Evolutionary conservation across 1,284 basidiomycete species (phyloP), one percentile per base, ranked within the genome.

Genomic region (Cyathus olla): DNA sequence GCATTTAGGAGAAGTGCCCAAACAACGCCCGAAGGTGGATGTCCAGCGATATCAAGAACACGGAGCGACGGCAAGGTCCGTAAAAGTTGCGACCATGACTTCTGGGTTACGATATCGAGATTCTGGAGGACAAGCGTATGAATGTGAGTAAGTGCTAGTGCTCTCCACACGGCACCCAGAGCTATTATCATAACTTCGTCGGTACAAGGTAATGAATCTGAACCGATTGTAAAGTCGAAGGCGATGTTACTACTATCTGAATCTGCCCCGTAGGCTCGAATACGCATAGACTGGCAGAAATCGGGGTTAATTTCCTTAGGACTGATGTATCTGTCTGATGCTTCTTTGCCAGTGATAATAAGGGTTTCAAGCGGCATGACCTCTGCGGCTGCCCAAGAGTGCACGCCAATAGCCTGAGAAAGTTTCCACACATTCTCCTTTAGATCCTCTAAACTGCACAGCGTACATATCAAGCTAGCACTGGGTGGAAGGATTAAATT

Each of bases 1-100:
- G 76, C 76, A 60, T 80, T 76, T 50, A 80, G 60, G 0, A 81
- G 67, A 24, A 81, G 68, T 29, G 78, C 72, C 80, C 79, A 81
- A 6, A 72, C 66, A 19, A 81, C 62, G 11, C 80, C 80, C 8
- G 72, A 79, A 6, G 80, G 79, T 21, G 75, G 68, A 49, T 73
- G 60, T 0, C 80, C 80, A 24, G 66, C 66, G 22, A 79, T 72
- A 58, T 79, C 74, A 5, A 81, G 57, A 24, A 78, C 67, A 10
- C 74, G 72, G 24, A 81, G 67, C 11, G 68, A 71, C 4, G 70
- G 63, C 8, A 80, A 63, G 6, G 57, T 56, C 26, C 64, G 57
- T 15, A 80, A 68, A n/a, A 80, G 67, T 21, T 63, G 65, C 3
- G 72, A 64, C 80, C 80, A 81, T 4, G 77, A 70, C 56, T 73